phyloP scores from a whole-genome alignment of 2,329 filamentous ascomycete species.

The Cladophialophora psammophila region DNA sequence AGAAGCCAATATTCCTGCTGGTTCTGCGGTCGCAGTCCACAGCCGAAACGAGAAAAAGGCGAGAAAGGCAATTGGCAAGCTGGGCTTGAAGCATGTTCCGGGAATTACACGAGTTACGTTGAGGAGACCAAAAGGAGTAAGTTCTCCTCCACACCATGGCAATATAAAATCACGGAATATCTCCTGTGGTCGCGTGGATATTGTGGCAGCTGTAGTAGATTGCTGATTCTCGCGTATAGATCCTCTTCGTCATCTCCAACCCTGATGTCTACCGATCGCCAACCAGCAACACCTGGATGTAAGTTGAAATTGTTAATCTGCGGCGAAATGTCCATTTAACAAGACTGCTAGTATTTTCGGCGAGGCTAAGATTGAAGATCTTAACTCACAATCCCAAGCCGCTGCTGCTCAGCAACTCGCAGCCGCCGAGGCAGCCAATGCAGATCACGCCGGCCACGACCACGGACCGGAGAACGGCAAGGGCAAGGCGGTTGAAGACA shows the following conservation, averaged over 20 bases:
- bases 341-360: slow-evolving; percentile 81
- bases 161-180: slow-evolving; percentile 2
- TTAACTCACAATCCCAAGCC: slow-evolving; percentile 97
- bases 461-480: slow-evolving; percentile 68
- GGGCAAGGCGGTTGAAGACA: slow-evolving; percentile 64
- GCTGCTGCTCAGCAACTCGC: slow-evolving; percentile 95
- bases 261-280: slow-evolving; percentile 99
- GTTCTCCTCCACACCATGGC: slow-evolving; percentile 51
- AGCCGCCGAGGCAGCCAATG: slow-evolving; percentile 67
- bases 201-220: not conserved
- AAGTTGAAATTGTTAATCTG: slow-evolving; percentile 53
- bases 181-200: not conserved
- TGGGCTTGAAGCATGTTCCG: slow-evolving; percentile 92
- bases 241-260: slow-evolving; percentile 99
- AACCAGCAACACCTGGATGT: slow-evolving; percentile 99
- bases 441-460: slow-evolving; percentile 68
- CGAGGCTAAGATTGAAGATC: slow-evolving; percentile 99
- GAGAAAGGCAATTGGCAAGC: slow-evolving; percentile 98
- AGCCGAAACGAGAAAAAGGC: slow-evolving; percentile 99
- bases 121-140: slow-evolving; percentile 97
- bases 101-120: slow-evolving; percentile 98
- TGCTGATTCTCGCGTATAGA: slow-evolving; percentile 61
- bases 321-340: slow-evolving; percentile 10
- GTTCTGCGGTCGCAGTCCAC: slow-evolving; percentile 89
- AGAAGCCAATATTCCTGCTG: slow-evolving; percentile 75